A percentile compares a stretch with the other conserved stretches of the same genome.
These are phyloP conservation scores for Annulohypoxylon stygium DNA, from an alignment of 495 filamentous ascomycete species.

Conservation along the genomic window DNA sequence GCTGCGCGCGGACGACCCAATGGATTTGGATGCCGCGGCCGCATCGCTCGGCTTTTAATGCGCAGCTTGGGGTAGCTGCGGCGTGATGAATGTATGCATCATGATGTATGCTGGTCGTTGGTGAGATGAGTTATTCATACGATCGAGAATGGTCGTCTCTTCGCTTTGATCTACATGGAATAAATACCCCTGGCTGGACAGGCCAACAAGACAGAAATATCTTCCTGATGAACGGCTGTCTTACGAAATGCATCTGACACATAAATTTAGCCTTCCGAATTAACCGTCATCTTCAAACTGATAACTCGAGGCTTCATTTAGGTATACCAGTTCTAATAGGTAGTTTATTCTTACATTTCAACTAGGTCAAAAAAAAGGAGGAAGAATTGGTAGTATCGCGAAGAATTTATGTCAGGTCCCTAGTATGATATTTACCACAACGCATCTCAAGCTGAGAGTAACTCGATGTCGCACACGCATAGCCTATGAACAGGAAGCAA, in stretches of 20 bases:
- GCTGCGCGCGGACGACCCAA: conserved; percentile 63
- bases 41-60: conserved; percentile 50
- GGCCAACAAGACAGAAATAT: neutral
- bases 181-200: neutral
- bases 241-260: neutral
- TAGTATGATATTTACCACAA: too few relatives aligned
- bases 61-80: neutral
- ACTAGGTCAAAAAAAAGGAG: too few relatives aligned
- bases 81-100: conserved; percentile 22
- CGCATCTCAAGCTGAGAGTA: too few relatives aligned
- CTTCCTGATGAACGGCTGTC: neutral
- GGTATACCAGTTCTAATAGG: too few relatives aligned
- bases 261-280: neutral
- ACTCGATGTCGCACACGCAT: too few relatives aligned
- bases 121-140: neutral
- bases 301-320: neutral
- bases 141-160: neutral
- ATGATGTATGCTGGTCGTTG: conserved; percentile 11
- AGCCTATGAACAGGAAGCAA: neutral
- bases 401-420: too few relatives aligned
- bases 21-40: conserved; percentile 65
- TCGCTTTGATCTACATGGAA: neutral
- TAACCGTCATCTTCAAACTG: neutral
- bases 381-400: too few relatives aligned
- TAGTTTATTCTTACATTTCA: too few relatives aligned